phyloP scores from a whole-genome alignment of 352 stramenopile species.

The Pythium chondricola region DNA sequence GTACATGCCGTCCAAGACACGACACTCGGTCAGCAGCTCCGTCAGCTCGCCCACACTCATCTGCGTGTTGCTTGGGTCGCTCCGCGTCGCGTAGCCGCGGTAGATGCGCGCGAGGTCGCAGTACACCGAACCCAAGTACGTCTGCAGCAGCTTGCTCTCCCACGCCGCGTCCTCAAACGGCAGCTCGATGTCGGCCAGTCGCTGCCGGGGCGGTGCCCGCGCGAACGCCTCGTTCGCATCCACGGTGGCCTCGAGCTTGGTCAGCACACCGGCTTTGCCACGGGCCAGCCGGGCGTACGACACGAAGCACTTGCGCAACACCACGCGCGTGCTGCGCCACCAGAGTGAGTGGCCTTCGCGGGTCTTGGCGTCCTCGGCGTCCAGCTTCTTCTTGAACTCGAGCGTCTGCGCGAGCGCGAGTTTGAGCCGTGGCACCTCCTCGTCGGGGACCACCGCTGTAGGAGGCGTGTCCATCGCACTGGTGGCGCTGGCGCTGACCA shows the following conservation, averaged over 20 bases:
- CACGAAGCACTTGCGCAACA: slow-evolving; percentile 75
- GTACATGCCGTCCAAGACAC: slow-evolving; percentile 40
- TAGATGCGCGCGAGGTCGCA: slow-evolving; percentile 75
- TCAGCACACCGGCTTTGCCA: slow-evolving; percentile 55
- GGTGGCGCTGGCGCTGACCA: neutral
- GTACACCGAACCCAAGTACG: slow-evolving; percentile 56
- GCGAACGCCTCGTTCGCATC: slow-evolving; percentile 63
- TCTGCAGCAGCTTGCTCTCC: slow-evolving; percentile 72
- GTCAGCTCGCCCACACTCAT: slow-evolving; percentile 53
- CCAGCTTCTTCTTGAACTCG: slow-evolving; percentile 63
- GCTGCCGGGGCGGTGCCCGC: slow-evolving; percentile 33
- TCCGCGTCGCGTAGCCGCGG: slow-evolving; percentile 48
- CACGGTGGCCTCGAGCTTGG: slow-evolving; percentile 33
- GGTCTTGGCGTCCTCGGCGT: slow-evolving; percentile 46
- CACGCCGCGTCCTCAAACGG: slow-evolving; percentile 61
- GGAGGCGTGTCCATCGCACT: neutral
- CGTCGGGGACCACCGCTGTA: neutral
- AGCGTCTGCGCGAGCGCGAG: slow-evolving; percentile 60
- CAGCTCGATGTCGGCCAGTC: slow-evolving; percentile 43
- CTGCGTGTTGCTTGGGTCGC: slow-evolving; percentile 25
- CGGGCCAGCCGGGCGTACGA: slow-evolving; percentile 58
- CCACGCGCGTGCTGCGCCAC: slow-evolving; percentile 61
- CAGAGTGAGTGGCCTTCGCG: slow-evolving; percentile 61
- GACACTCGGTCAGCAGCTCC: slow-evolving; percentile 60
- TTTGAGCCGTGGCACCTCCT: slow-evolving; percentile 49